Conservation (phyloP, 305 asterid species). For the Plantago lanceolata region DNA sequence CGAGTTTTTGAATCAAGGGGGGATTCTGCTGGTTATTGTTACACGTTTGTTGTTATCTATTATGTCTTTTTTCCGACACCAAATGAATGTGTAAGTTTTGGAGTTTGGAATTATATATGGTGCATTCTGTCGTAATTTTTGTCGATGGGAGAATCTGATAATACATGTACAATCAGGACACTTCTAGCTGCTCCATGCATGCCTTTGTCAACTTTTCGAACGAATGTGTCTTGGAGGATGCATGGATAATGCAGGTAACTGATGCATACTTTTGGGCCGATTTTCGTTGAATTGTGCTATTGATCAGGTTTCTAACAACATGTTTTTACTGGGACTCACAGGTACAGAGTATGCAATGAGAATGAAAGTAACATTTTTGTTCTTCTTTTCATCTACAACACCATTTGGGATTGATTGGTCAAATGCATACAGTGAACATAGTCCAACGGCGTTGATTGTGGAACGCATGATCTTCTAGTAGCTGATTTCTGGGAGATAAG, state of each 20-base stretch:
- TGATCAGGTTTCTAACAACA: not conserved
- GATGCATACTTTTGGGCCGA: not conserved
- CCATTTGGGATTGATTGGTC: slow-evolving; percentile 46
- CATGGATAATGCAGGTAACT: slow-evolving; percentile 28
- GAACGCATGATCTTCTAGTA: slow-evolving; percentile 38
- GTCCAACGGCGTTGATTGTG: slow-evolving; percentile 23
- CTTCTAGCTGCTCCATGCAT: slow-evolving; percentile 39
- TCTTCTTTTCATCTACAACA: slow-evolving; percentile 43
- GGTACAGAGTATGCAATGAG: slow-evolving; percentile 34
- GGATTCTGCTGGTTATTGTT: no score
- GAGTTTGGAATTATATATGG: slow-evolving; percentile 37
- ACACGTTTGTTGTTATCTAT: no score
- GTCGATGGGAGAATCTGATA: slow-evolving; percentile 37
- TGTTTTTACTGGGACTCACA: not conserved
- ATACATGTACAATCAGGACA: slow-evolving; percentile 41
- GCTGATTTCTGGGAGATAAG: slow-evolving; percentile 37
- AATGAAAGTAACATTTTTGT: slow-evolving; percentile 30
- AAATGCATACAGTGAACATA: slow-evolving; percentile 38
- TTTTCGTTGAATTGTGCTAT: not conserved
- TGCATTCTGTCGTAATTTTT: slow-evolving; percentile 40
- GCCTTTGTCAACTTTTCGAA: slow-evolving; percentile 42
- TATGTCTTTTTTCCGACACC: no score
- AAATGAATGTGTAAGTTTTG: slow-evolving; percentile 19
- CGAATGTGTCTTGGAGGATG: slow-evolving; percentile 47
- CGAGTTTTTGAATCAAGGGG: no score